Conservation (phyloP, 2,329 filamentous ascomycete species). For the Apiospora arundinis region DNA sequence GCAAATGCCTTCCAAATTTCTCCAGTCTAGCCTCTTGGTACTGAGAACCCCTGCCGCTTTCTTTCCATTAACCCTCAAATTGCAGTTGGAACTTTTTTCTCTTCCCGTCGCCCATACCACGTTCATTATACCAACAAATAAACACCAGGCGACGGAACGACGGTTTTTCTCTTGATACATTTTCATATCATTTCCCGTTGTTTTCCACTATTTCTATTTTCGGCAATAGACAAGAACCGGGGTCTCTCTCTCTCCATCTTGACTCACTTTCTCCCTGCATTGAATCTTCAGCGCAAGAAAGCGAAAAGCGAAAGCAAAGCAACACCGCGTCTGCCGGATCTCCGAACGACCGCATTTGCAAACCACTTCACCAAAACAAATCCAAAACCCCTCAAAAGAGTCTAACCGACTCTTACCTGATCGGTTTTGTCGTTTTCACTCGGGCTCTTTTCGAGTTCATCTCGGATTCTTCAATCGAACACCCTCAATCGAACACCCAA, state of each 20-base stretch:
- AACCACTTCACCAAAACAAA: background rate
- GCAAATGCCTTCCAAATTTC: background rate
- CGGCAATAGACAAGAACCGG: slow-evolving; percentile 3
- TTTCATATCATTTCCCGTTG: background rate
- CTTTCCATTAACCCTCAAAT: slow-evolving; percentile 2
- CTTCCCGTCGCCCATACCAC: background rate
- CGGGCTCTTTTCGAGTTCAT: slow-evolving; percentile 5
- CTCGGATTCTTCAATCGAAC: background rate
- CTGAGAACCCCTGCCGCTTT: background rate
- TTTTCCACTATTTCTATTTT: background rate
- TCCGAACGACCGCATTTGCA: background rate
- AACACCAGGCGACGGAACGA: background rate
- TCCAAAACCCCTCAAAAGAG: background rate
- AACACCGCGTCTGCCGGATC: slow-evolving; percentile 1
- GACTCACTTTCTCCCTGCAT: slow-evolving; percentile 12
- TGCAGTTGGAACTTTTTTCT: background rate
- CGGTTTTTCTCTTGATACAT: background rate
- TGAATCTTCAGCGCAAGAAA: slow-evolving; percentile 1
- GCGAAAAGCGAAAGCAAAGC: background rate
- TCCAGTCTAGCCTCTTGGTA: background rate
- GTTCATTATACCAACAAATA: background rate
- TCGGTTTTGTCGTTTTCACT: slow-evolving; percentile 1
- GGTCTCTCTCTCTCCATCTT: background rate
- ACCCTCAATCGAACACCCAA: background rate
- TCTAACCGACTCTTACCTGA: background rate